Evolutionary conservation across 1,284 basidiomycete species (phyloP), one percentile per base, ranked within the genome.

Genomic region (Puccinia horiana): DNA sequence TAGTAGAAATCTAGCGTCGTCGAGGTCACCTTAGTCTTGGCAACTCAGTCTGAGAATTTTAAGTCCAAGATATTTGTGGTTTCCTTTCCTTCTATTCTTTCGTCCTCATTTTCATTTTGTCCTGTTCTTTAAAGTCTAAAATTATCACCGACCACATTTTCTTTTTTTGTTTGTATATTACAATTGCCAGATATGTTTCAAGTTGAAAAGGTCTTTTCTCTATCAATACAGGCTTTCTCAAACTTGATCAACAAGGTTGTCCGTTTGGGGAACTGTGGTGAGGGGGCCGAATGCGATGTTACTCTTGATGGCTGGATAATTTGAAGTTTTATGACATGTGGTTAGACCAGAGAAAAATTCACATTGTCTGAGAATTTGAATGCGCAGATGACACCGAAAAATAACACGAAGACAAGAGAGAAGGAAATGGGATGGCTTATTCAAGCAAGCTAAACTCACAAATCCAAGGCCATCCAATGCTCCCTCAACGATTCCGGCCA

Each of bases 401-500:
- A 84, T 40, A 83, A 63, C 73, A 76, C 26, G 26, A 29, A 20
- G 1, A 40, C 47, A 37, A 32, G 70, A 49, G 20, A 47, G 70
- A 61, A n/a, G 32, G 18, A 35, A 76, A 37, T 37, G 40, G n/a
- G 37, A n/a, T n/a, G n/a, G n/a, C 61, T 14, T 77, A 40, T 37
- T n/a, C 37, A 65, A 65, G 47, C n/a, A 42, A 42, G 11, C 65
- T 1, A 12, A 26, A 92, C 95, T 87, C 86, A 98, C 96, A 84
- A 99, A 95, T 80, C 95, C 94, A 29, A 98, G 89, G 0, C 95
- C 96, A 86, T 99, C 96, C 82, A 99, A 89, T 3, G 98, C 94
- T 9, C 95, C 96, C 88, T 99, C 97, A 4, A 99, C 95, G 81
- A 99, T 92, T 0, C 97, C 96, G 6, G 96, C 96, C 0, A 95